phyloP scores from a whole-genome alignment of 768 basidiomycete genomes.

The Coprinopsis sp. region DNA sequence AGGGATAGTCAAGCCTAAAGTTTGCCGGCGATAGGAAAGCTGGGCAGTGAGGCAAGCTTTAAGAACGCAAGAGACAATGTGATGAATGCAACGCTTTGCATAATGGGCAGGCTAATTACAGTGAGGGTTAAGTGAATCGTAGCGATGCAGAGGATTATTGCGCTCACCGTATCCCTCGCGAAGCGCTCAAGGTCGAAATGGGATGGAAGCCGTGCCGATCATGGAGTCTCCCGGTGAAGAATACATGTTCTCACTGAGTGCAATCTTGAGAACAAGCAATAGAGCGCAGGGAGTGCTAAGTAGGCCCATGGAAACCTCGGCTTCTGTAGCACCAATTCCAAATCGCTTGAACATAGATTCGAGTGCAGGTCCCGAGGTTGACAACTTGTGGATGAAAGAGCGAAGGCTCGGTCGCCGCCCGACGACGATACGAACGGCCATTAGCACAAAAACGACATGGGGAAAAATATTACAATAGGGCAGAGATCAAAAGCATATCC shows the following conservation, averaged over 20 bases:
- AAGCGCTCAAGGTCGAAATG: no score
- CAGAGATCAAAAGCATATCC: slow-evolving; percentile 69
- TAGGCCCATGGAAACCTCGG: slow-evolving; percentile 3
- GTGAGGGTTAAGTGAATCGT: no score
- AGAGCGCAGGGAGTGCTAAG: not conserved
- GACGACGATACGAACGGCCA: slow-evolving; percentile 2
- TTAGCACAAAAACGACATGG: not conserved
- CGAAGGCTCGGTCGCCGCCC: not conserved
- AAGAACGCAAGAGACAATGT: no score
- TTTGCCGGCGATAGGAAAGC: not conserved
- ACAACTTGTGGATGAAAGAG: not conserved
- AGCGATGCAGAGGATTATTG: no score
- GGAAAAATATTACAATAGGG: slow-evolving; percentile 3
- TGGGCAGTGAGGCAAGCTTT: no score
- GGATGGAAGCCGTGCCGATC: slow-evolving; percentile 4
- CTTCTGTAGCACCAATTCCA: not conserved
- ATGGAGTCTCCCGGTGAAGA: not conserved
- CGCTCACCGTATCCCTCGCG: no score
- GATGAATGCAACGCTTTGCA: no score
- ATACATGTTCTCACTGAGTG: not conserved
- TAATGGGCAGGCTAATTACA: no score
- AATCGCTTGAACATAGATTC: not conserved
- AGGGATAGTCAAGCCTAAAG: slow-evolving; percentile 2
- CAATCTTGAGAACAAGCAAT: not conserved
- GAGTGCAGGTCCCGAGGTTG: not conserved